phyloP scores from a whole-genome alignment of 163 green algal genomes.

The Trebouxia gelatinosa region DNA sequence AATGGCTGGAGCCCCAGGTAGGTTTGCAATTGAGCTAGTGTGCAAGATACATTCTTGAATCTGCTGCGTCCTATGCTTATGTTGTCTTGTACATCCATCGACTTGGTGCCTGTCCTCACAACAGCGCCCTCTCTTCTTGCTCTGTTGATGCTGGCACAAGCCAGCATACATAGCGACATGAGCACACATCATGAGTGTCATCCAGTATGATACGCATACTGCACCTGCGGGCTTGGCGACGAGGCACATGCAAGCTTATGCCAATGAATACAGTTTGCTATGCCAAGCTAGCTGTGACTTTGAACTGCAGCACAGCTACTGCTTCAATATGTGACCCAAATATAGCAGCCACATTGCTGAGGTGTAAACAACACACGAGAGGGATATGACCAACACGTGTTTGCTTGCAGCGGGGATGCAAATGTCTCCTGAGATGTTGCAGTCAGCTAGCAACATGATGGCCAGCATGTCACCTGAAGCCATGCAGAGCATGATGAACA shows the following conservation, averaged over 20 bases:
- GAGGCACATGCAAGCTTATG: background rate
- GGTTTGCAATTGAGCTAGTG: background rate
- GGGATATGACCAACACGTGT: background rate
- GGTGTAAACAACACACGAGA: no score
- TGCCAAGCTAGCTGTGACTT: background rate
- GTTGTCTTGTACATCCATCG: background rate
- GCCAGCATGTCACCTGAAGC: conserved; percentile 11
- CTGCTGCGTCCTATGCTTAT: background rate
- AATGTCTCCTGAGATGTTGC: conserved; percentile 14
- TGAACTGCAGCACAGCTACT: background rate
- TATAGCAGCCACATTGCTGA: background rate
- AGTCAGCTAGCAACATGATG: conserved; percentile 14
- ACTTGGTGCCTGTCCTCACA: background rate
- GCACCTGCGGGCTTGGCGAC: background rate
- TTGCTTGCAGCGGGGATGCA: conserved; percentile 8
- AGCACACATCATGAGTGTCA: no score
- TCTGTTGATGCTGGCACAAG: background rate
- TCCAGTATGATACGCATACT: no score
- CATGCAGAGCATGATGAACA: conserved; percentile 29
- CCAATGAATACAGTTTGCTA: background rate
- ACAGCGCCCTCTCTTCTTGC: background rate
- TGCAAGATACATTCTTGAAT: background rate
- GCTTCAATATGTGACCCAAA: background rate
- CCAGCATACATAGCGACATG: background rate
- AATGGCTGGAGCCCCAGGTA: conserved; percentile 5